These are phyloP conservation scores for Kregervanrija fluxuum DNA, from an alignment of 805 yeast species.

Conservation along the genomic window DNA sequence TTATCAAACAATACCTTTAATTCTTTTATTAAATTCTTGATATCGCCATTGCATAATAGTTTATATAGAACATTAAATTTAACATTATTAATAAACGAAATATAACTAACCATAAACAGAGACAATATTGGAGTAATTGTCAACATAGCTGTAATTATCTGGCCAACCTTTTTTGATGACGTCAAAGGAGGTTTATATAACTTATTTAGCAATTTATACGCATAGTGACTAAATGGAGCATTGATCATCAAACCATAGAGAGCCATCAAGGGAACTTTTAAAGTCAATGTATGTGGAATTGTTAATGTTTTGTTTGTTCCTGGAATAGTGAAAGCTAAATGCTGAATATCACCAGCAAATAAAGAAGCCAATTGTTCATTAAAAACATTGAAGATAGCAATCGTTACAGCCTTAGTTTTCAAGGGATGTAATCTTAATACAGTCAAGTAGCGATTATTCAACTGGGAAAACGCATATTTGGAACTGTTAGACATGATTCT, in stretches of 20 bases:
- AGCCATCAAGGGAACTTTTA: constrained; percentile 46
- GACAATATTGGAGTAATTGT: constrained; percentile 51
- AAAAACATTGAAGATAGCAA: constrained; percentile 46
- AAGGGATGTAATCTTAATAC: constrained; percentile 43
- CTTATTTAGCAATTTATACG: constrained; percentile 39
- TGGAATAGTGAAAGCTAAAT: not conserved
- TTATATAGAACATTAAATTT: not conserved
- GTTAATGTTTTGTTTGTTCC: constrained; percentile 13
- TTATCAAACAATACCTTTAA: constrained; percentile 6
- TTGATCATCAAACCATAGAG: constrained; percentile 46
- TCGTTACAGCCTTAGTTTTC: constrained; percentile 50
- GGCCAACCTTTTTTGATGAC: constrained; percentile 34
- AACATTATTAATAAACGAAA: constrained; percentile 39
- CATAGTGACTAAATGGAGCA: constrained; percentile 53
- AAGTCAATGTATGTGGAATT: constrained; percentile 35
- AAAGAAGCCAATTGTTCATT: constrained; percentile 52
- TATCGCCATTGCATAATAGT: too few species aligned
- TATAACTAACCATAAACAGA: constrained; percentile 42
- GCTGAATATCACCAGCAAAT: constrained; percentile 37
- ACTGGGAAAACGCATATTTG: constrained; percentile 2
- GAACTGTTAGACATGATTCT: not conserved
- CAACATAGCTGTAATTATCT: constrained; percentile 42
- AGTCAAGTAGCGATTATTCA: constrained; percentile 26
- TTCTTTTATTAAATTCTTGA: constrained; percentile 9
- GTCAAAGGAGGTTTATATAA: constrained; percentile 38